Percentiles rank a stretch among this genome's conserved stretches.
phyloP scores from a whole-genome alignment of 495 filamentous ascomycete species.

The Usnea hakonensis region DNA sequence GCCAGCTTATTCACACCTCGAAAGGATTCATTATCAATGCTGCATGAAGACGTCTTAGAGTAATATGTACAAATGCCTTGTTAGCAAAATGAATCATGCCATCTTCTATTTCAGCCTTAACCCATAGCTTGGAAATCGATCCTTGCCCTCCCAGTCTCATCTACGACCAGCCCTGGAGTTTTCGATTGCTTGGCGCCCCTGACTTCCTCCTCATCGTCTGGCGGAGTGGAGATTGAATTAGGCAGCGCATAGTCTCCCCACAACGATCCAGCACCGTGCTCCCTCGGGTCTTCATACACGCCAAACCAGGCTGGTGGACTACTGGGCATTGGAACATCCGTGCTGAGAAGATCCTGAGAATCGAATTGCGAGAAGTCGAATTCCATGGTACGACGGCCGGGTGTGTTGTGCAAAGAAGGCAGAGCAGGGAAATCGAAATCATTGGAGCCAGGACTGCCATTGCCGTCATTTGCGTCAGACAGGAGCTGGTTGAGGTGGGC shows the following conservation, averaged over 20 bases:
- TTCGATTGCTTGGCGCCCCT: not conserved
- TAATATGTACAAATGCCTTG: slow-evolving; percentile 1
- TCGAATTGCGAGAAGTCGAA: slow-evolving; percentile 30
- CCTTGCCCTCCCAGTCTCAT: slow-evolving; percentile 3
- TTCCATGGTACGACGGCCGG: slow-evolving; percentile 26
- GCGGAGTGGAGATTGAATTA: slow-evolving; percentile 10
- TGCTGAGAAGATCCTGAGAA: slow-evolving; percentile 37
- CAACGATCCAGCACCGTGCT: slow-evolving; percentile 4
- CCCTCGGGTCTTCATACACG: slow-evolving; percentile 33
- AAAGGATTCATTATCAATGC: not conserved
- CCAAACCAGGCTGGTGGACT: slow-evolving; percentile 41
- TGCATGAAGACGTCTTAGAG: not conserved
- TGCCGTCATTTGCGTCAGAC: slow-evolving; percentile 44
- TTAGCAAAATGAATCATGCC: not conserved
- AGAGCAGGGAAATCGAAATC: slow-evolving; percentile 32
- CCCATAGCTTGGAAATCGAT: slow-evolving; percentile 7
- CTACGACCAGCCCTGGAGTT: not conserved
- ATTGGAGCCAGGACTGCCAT: slow-evolving; percentile 31
- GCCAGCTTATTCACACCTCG: not conserved
- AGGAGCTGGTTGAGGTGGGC: slow-evolving; percentile 53
- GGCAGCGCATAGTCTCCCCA: slow-evolving; percentile 20
- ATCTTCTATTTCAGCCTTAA: not conserved
- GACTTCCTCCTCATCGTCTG: not conserved
- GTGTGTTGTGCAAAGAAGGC: slow-evolving; percentile 33
- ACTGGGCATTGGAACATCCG: slow-evolving; percentile 46